Conservation (phyloP, 2,329 filamentous ascomycete species). For the Claviceps purpurea region DNA sequence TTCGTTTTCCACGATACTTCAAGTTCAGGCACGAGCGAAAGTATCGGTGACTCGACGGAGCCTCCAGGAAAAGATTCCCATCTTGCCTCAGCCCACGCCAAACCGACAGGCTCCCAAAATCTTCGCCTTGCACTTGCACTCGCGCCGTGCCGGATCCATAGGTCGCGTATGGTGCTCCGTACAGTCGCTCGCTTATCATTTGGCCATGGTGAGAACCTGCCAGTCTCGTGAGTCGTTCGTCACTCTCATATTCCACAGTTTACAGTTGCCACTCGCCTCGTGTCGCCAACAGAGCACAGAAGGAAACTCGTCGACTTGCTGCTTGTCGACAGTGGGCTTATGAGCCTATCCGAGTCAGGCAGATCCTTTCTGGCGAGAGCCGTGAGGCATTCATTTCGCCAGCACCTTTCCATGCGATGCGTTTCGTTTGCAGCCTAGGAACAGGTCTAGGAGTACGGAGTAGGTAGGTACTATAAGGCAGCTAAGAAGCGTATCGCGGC, state of each 20-base stretch:
- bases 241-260: not conserved
- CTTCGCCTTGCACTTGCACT: not conserved
- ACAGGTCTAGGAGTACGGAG: too few species aligned
- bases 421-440: too few species aligned
- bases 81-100: not conserved
- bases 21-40: not conserved
- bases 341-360: not conserved
- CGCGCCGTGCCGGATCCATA: not conserved
- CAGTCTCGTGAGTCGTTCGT: too few species aligned
- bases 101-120: not conserved
- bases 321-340: not conserved
- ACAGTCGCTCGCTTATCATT: not conserved
- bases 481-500: not conserved
- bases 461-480: too few species aligned
- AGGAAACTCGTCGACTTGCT: not conserved
- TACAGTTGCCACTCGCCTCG: not conserved
- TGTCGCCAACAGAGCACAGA: not conserved
- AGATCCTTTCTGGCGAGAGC: not conserved
- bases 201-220: not conserved
- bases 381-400: not conserved
- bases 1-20: not conserved
- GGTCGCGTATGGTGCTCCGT: not conserved
- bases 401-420: not conserved
- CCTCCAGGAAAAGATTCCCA: not conserved
- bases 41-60: not conserved